Evolutionary conservation across 108 stramenopile species (phyloP).

Genomic region (Poteriospumella lacustris): DNA sequence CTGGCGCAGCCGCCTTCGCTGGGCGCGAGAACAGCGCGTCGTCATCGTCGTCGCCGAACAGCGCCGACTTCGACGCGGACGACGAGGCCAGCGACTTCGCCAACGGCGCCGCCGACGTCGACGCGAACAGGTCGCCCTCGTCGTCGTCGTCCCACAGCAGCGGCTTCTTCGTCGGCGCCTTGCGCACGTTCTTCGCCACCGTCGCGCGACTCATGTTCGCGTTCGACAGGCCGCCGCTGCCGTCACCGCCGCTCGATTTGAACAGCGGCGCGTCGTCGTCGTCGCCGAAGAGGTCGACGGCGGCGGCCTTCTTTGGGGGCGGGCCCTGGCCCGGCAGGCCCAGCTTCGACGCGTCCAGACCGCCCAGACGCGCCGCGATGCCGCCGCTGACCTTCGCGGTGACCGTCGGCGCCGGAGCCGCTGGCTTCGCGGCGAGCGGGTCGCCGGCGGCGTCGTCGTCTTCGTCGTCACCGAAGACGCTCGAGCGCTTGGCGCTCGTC

Average conservation of each 20-base stretch:
- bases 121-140: too few relatives aligned
- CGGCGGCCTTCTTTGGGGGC: conserved; percentile 6
- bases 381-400: not conserved
- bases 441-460: not conserved
- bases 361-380: not conserved
- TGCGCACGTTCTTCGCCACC: not conserved
- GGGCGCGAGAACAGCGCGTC: not conserved
- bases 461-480: too few relatives aligned
- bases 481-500: too few relatives aligned
- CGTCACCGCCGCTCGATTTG: not conserved
- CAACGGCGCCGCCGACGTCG: too few relatives aligned
- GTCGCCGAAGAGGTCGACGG: not conserved
- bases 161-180: too few relatives aligned
- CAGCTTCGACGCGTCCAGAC: not conserved
- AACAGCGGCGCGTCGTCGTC: too few relatives aligned
- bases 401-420: too few relatives aligned
- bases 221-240: not conserved
- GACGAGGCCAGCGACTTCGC: too few relatives aligned
- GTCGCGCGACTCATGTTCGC: not conserved
- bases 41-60: conserved; percentile 20
- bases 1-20: not conserved
- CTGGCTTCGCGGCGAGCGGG: not conserved
- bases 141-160: too few relatives aligned
- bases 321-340: not conserved
- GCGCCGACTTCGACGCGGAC: too few relatives aligned